phyloP scores from a whole-genome alignment of 1,284 basidiomycete genomes.

The Moesziomyces globuligerus region DNA sequence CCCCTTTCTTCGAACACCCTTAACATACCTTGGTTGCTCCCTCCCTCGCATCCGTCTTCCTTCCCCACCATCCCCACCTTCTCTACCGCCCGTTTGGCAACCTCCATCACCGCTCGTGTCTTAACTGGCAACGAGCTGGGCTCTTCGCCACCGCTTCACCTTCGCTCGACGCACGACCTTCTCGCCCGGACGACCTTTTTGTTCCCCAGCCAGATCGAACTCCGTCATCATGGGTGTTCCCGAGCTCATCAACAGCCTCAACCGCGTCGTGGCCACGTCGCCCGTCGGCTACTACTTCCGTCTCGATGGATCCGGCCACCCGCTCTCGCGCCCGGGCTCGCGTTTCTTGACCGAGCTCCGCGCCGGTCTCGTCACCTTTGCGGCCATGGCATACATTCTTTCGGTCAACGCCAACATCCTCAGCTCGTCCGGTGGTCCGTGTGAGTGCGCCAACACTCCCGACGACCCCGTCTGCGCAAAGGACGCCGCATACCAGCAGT shows the following conservation, averaged over 20 bases:
- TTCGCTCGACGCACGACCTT: neutral
- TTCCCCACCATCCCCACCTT: constrained; percentile 1
- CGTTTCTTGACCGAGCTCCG: constrained; percentile 71
- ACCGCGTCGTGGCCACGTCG: constrained; percentile 74
- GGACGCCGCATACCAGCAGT: constrained; percentile 74
- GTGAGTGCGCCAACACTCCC: constrained; percentile 73
- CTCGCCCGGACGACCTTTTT: neutral
- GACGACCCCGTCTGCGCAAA: constrained; percentile 69
- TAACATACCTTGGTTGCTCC: neutral
- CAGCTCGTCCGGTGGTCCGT: constrained; percentile 80
- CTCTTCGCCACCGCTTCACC: neutral
- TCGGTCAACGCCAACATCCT: constrained; percentile 75
- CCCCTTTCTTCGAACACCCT: constrained; percentile 1
- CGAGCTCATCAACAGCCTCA: constrained; percentile 53
- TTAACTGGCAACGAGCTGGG: constrained; percentile 28
- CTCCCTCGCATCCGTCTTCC: neutral
- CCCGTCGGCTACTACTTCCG: constrained; percentile 82
- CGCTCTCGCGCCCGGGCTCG: constrained; percentile 78
- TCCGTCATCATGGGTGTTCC: constrained; percentile 21
- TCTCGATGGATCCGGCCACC: constrained; percentile 82
- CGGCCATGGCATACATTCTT: constrained; percentile 72
- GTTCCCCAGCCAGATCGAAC: neutral
- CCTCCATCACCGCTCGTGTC: constrained; percentile 20
- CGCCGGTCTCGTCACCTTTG: constrained; percentile 64
- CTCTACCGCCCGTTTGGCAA: neutral